Base-by-base conservation (phyloP, 768 basidiomycete genomes). In the Lanmaoa pseudosensibilis region DNA sequence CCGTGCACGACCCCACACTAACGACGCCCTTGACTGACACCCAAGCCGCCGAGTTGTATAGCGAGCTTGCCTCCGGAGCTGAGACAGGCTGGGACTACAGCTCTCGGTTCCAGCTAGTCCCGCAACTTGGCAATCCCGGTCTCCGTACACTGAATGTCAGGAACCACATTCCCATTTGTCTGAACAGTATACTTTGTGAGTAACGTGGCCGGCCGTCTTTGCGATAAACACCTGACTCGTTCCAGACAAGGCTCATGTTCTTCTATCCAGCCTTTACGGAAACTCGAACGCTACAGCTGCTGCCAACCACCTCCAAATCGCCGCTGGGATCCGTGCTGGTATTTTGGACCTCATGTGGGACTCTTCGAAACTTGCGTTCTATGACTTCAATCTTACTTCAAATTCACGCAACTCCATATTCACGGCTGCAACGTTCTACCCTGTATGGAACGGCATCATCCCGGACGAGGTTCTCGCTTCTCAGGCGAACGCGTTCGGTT, bases 331-430 rank as follows among this genome's bases (percentile, higher is more conserved):
- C 41, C 82, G 83, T 55, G 77, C 73, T 21, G 94, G 86, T 1
- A 83, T 97, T 57, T 75, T 97, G 36, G 95, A 98, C 69, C 81
- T 97, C 10, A 77, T 84, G 72, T 97, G 94, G 94, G 90, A 96
- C 66, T 61, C 83, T 0, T 72, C 76, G 9, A 90, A 89, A 76
- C 77, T 92, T n/a, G 88, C 88, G 0, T 96, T 95, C 73, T 95
- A 95, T 65, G 94, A 96, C 72, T 97, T 89, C 74, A 92, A 93
- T 69, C 70, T 87, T 39, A 86, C 83, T 8, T 80, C 85, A 3
- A 84, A 86, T 48, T 66, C 81, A 15, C 83, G 88, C 50, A 86
- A 84, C 64, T 71, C 63, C 46, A 67, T 92, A 32, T 94, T 87
- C 75, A 83, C 83, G n/a, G 79, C 75, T 3, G 94, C 90, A 2